Conservation (phyloP, 208 protist genomes). For the Leishmania guyanensis region DNA sequence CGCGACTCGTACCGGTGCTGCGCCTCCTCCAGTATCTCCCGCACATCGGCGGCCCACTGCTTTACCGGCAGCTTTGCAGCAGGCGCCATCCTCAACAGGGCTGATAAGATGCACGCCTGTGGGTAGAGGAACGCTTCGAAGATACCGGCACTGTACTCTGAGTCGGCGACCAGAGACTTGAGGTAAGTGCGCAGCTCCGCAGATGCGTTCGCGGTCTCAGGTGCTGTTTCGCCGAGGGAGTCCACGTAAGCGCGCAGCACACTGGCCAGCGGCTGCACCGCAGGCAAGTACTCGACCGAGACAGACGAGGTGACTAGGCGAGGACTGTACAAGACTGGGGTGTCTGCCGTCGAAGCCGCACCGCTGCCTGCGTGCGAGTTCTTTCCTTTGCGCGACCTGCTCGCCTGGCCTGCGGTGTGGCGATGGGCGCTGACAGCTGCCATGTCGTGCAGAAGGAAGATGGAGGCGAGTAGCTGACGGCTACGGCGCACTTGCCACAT, state of each 20-base stretch:
- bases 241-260: constrained; percentile 42
- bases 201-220: constrained; percentile 16
- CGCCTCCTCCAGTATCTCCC: constrained; percentile 36
- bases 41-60: constrained; percentile 49
- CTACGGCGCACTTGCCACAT: constrained; percentile 44
- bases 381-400: constrained; percentile 48
- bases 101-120: constrained; percentile 56
- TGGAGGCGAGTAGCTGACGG: constrained; percentile 50
- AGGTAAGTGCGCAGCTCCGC: constrained; percentile 33
- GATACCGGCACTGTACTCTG: constrained; percentile 23
- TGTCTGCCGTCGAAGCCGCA: background rate
- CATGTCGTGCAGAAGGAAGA: constrained; percentile 78
- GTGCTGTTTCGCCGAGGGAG: constrained; percentile 26
- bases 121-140: constrained; percentile 72
- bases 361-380: constrained; percentile 5
- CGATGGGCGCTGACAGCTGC: constrained; percentile 48
- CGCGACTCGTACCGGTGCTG: constrained; percentile 35
- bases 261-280: constrained; percentile 36
- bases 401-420: constrained; percentile 23
- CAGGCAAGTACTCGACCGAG: constrained; percentile 42
- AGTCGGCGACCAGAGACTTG: constrained; percentile 27
- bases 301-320: background rate
- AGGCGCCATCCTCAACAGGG: constrained; percentile 55
- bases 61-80: constrained; percentile 47
- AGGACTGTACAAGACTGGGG: constrained; percentile 25